These are phyloP conservation scores for Sanghuangporus baumii DNA, from an alignment of 1,284 basidiomycete species.

Conservation along the genomic window DNA sequence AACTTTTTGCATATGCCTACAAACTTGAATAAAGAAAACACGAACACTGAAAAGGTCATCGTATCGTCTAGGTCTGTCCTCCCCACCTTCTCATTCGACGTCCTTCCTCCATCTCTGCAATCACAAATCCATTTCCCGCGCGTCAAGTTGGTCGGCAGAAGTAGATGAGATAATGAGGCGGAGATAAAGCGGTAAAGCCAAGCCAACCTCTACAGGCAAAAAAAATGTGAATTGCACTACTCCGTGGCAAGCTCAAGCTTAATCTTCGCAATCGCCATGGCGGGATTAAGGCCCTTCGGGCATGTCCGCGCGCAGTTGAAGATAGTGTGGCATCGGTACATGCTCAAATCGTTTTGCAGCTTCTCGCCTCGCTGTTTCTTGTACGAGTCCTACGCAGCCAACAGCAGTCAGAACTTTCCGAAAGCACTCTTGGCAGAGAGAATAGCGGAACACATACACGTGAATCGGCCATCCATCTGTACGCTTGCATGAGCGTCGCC, in stretches of 20 bases:
- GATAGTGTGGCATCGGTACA: conserved; percentile 94
- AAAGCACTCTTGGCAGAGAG: not conserved
- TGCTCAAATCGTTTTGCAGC: conserved; percentile 91
- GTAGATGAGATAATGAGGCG: not conserved
- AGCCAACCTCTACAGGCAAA: not conserved
- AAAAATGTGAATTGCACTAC: conserved; percentile 28
- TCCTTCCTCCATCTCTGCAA: not conserved
- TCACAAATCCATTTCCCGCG: not conserved
- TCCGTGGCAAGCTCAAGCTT: conserved; percentile 84
- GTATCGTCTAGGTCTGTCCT: not conserved
- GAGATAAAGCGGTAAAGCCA: not conserved
- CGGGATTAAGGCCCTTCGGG: conserved; percentile 94
- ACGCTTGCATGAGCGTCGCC: conserved; percentile 92
- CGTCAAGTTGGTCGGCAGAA: not conserved
- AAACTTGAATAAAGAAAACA: not conserved
- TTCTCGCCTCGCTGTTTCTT: conserved; percentile 82
- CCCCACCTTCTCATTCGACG: not conserved
- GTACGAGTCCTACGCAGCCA: conserved; percentile 60
- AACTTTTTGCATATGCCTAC: conserved; percentile 1
- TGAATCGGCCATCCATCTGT: conserved; percentile 98
- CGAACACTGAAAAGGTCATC: not conserved
- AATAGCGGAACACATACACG: conserved; percentile 46
- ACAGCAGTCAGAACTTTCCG: not conserved
- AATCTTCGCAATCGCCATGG: conserved; percentile 81
- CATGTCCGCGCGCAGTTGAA: conserved; percentile 95